Evolutionary conservation across 306 rosid species (phyloP).

Genomic region (Trichosanthes truncata): DNA sequence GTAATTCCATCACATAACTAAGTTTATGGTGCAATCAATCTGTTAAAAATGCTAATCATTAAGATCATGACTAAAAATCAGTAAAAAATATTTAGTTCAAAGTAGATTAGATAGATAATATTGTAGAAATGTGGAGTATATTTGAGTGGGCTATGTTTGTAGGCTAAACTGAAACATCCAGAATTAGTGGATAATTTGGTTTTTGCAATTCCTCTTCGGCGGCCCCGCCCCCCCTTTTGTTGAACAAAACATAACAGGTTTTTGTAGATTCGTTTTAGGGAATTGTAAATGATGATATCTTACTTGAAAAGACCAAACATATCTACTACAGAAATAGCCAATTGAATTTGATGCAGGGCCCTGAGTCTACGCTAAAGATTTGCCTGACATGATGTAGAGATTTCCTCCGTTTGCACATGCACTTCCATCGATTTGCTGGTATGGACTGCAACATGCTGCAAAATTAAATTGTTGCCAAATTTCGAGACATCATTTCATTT

Average conservation of each 20-base stretch:
- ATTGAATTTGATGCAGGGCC: neutral
- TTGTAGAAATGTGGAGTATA: neutral
- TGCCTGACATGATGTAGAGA: conserved; percentile 2
- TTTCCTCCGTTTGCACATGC: conserved; percentile 8
- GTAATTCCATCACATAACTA: neutral
- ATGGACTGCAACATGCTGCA: neutral
- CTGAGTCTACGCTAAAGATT: neutral
- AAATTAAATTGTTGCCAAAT: neutral
- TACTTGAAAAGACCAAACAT: neutral
- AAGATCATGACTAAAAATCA: neutral
- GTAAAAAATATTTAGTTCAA: neutral
- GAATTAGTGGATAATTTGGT: neutral
- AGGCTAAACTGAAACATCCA: conserved; percentile 2
- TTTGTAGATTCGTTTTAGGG: neutral
- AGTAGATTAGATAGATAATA: neutral
- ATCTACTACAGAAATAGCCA: neutral
- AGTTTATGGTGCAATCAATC: neutral
- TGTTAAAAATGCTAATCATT: neutral
- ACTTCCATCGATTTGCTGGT: neutral
- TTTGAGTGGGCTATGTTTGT: neutral
- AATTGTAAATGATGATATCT: neutral
- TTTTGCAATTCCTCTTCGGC: neutral
- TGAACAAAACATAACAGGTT: neutral
- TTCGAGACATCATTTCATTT: neutral
- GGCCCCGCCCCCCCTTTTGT: neutral